Conservation (phyloP, 164 flowering plant genomes). For the Nelumbo lutea region DNA sequence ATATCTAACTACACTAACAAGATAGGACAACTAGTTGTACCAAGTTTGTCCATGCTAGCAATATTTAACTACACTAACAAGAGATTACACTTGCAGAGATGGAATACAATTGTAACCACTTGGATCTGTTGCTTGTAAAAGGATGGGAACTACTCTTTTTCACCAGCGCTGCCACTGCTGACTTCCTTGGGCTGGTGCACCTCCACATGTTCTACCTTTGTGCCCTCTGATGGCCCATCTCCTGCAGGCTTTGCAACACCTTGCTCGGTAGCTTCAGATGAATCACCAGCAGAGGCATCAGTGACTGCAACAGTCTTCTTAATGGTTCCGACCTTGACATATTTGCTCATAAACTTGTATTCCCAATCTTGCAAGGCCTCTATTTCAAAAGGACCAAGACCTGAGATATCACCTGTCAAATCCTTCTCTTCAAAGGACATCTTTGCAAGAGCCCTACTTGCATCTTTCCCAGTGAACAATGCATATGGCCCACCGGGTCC, state of each 20-base stretch:
- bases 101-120: neutral
- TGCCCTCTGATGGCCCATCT: constrained; percentile 18
- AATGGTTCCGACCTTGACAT: constrained; percentile 81
- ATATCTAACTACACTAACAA: neutral
- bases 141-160: constrained; percentile 5
- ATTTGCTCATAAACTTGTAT: constrained; percentile 94
- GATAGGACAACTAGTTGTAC: neutral
- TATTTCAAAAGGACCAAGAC: constrained; percentile 87
- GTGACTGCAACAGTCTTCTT: constrained; percentile 35
- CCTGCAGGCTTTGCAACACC: constrained; percentile 28
- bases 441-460: constrained; percentile 94
- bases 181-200: constrained; percentile 15
- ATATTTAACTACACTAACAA: neutral
- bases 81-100: neutral
- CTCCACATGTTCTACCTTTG: constrained; percentile 14
- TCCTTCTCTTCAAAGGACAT: constrained; percentile 95
- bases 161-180: constrained; percentile 1
- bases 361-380: constrained; percentile 98
- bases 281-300: constrained; percentile 28
- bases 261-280: constrained; percentile 23
- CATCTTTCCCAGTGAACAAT: constrained; percentile 90
- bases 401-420: constrained; percentile 79
- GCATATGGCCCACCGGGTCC: constrained; percentile 99
- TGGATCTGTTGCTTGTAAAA: neutral
- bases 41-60: constrained; percentile 3